Conservation (phyloP, 192 early-diverging fungal species). For the Linnemannia hyalina region DNA sequence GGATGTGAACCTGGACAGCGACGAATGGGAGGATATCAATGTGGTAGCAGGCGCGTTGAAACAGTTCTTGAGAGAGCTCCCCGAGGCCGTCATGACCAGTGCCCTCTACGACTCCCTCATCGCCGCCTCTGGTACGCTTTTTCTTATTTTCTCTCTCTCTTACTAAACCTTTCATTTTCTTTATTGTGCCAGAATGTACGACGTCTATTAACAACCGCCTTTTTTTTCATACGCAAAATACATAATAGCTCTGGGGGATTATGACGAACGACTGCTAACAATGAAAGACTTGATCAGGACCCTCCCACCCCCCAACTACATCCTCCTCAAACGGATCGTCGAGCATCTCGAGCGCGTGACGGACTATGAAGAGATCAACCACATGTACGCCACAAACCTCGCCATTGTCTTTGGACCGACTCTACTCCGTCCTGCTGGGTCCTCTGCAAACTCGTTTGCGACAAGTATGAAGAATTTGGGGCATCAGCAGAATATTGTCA, state of each 20-base stretch:
- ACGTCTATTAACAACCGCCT: not conserved
- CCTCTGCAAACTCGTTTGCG: conserved; percentile 66
- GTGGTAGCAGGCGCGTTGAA: conserved; percentile 91
- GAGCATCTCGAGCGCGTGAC: conserved; percentile 83
- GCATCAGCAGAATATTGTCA: conserved; percentile 78
- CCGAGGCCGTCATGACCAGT: conserved; percentile 93
- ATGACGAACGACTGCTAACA: conserved; percentile 78
- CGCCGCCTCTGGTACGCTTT: conserved; percentile 69
- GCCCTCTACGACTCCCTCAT: conserved; percentile 87
- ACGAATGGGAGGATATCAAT: conserved; percentile 81
- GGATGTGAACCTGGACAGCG: conserved; percentile 67
- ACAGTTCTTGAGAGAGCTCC: conserved; percentile 94
- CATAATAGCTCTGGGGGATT: conserved; percentile 66
- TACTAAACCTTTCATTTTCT: no score
- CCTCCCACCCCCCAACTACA: conserved; percentile 73
- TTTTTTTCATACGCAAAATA: conserved; percentile 12
- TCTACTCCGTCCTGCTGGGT: conserved; percentile 75
- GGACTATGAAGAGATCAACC: conserved; percentile 83
- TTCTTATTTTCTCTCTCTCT: not conserved
- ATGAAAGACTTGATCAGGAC: conserved; percentile 78
- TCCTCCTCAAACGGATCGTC: conserved; percentile 74
- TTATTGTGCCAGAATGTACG: not conserved
- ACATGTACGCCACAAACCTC: conserved; percentile 92
- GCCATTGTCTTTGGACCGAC: conserved; percentile 98
- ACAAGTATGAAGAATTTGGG: conserved; percentile 81